These are phyloP conservation scores for Ciborinia camelliae DNA, from an alignment of 2,329 filamentous ascomycete genomes.

Conservation along the genomic window DNA sequence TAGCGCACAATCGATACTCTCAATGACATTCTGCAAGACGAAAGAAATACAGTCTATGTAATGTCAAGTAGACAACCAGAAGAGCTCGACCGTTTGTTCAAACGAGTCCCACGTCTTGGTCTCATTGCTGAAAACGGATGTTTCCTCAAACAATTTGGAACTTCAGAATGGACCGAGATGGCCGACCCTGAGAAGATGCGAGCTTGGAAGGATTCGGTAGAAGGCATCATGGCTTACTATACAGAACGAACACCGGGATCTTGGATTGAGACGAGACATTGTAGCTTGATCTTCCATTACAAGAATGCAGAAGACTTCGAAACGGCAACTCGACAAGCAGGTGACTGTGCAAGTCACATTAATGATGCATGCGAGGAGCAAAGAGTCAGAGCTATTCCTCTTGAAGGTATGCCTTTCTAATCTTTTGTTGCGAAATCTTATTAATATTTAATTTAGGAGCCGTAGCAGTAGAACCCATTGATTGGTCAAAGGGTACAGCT, in stretches of 20 bases:
- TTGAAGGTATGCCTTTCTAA: slow-evolving; percentile 51
- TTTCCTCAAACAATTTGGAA: slow-evolving; percentile 72
- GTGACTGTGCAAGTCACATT: slow-evolving; percentile 89
- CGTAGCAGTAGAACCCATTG: slow-evolving; percentile 78
- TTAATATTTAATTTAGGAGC: slow-evolving; percentile 45
- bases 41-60: slow-evolving; percentile 82
- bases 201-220: slow-evolving; percentile 81
- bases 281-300: slow-evolving; percentile 88
- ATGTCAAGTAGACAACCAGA: slow-evolving; percentile 89
- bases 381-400: slow-evolving; percentile 76
- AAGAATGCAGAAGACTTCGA: slow-evolving; percentile 75
- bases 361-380: slow-evolving; percentile 88
- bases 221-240: slow-evolving; percentile 82
- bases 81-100: slow-evolving; percentile 83
- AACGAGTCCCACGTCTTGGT: slow-evolving; percentile 76
- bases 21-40: slow-evolving; percentile 75
- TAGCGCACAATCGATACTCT: slow-evolving; percentile 78
- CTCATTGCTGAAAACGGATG: slow-evolving; percentile 94
- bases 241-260: slow-evolving; percentile 84
- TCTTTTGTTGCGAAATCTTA: slow-evolving; percentile 1
- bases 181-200: slow-evolving; percentile 67
- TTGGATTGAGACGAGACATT: slow-evolving; percentile 86
- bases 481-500: slow-evolving; percentile 85
- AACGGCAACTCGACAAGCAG: slow-evolving; percentile 72
- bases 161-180: slow-evolving; percentile 72